phyloP scores from a whole-genome alignment of 495 filamentous ascomycete genomes.

The Pyronema omphalodes region DNA sequence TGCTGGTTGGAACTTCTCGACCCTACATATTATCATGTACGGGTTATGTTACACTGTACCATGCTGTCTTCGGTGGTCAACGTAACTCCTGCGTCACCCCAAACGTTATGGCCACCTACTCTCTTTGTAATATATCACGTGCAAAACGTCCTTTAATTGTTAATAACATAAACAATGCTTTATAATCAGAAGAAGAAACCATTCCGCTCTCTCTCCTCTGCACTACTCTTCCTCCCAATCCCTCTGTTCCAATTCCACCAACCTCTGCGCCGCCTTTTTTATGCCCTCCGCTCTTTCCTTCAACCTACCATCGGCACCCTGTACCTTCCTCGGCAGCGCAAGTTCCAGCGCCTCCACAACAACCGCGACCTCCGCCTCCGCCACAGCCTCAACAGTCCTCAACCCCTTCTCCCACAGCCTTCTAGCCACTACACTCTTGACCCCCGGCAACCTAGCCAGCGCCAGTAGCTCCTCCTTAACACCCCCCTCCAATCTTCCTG shows the following conservation, averaged over 20 bases:
- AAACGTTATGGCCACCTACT: no score
- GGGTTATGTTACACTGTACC: no score
- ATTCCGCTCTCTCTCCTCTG: not conserved
- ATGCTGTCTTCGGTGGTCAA: no score
- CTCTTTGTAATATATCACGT: no score
- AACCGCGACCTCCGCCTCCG: conserved; percentile 48
- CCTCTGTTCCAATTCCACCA: conserved; percentile 27
- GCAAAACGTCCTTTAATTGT: no score
- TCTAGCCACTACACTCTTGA: conserved; percentile 61
- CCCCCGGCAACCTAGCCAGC: conserved; percentile 53
- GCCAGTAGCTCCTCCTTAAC: conserved; percentile 55
- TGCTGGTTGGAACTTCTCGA: no score
- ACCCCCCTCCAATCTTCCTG: conserved; percentile 54
- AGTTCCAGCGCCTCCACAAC: conserved; percentile 43
- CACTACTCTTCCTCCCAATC: conserved; percentile 13
- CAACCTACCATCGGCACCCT: conserved; percentile 43
- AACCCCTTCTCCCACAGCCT: conserved; percentile 64
- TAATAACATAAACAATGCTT: no score
- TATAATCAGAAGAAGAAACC: no score
- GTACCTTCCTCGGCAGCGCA: conserved; percentile 45
- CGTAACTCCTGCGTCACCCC: no score
- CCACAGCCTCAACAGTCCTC: conserved; percentile 45
- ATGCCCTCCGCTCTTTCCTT: conserved; percentile 50
- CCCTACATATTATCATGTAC: no score
- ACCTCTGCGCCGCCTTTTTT: conserved; percentile 45